Evolutionary conservation across 495 filamentous ascomycete species (phyloP).

Genomic region (Aspergillus heteromorphus): DNA sequence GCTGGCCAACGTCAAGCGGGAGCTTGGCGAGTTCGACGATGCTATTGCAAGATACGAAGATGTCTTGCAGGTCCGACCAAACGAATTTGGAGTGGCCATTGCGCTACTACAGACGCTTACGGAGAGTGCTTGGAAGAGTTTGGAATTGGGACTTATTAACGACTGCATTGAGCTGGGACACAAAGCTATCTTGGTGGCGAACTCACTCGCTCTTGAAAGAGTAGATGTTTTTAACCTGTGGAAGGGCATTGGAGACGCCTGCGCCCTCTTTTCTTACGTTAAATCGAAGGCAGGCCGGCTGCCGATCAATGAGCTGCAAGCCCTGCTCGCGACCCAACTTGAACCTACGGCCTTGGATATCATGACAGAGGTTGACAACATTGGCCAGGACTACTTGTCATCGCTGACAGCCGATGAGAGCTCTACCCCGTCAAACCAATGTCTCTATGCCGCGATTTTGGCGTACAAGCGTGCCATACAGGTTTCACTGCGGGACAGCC

Average conservation of each 20-base stretch:
- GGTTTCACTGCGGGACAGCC: slow-evolving; percentile 63
- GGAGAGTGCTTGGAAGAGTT: slow-evolving; percentile 68
- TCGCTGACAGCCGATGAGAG: slow-evolving; percentile 37
- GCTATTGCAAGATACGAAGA: slow-evolving; percentile 69
- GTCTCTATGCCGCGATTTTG: slow-evolving; percentile 65
- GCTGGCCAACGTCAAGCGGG: slow-evolving; percentile 90
- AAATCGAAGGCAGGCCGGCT: slow-evolving; percentile 57
- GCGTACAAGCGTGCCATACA: slow-evolving; percentile 83
- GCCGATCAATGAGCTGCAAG: slow-evolving; percentile 47
- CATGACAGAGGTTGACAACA: slow-evolving; percentile 64
- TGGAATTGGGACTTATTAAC: slow-evolving; percentile 80
- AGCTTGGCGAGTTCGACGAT: slow-evolving; percentile 81
- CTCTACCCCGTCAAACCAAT: slow-evolving; percentile 29
- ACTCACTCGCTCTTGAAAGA: slow-evolving; percentile 42
- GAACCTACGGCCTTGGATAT: slow-evolving; percentile 52
- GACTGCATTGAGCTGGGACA: slow-evolving; percentile 63
- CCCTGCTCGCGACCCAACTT: slow-evolving; percentile 50
- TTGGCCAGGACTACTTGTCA: slow-evolving; percentile 45
- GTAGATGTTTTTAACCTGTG: slow-evolving; percentile 85
- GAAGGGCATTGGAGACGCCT: slow-evolving; percentile 91
- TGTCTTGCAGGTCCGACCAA: slow-evolving; percentile 58
- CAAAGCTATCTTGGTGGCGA: slow-evolving; percentile 52
- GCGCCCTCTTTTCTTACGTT: slow-evolving; percentile 71
- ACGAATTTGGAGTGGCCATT: slow-evolving; percentile 81
- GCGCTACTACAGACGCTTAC: slow-evolving; percentile 81